Evolutionary conservation across 2,329 filamentous ascomycete species (phyloP), one percentile per base, ranked within the genome.

Genomic region (Aspergillus proliferans): DNA sequence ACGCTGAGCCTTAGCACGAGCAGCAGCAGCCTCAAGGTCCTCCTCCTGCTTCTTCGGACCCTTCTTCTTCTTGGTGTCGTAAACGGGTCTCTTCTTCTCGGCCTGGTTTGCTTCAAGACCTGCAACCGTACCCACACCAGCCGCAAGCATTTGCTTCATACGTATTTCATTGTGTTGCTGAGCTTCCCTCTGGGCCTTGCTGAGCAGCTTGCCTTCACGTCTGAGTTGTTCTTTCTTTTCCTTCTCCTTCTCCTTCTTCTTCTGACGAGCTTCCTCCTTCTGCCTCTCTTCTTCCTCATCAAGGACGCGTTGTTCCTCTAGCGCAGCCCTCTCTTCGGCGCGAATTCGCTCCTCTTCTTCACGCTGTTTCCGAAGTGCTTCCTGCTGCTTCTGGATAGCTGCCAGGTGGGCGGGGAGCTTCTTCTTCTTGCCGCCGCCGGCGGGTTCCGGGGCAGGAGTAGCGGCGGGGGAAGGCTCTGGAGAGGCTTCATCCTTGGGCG

Each of bases 51-150:
- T 82, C 66, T 80, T 81, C 48, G 83, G 77, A 48, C 81, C 85
- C 67, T 86, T 87, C 78, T 89, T 95, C 73, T 84, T 85, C 60
- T 81, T 84, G 65, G 79, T 83, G 52, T 94, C 87, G 54, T 86
- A 84, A 26, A 82, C 77, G 19, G 81, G 78, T 69, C 88, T 89
- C 76, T 89, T 91, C 77, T 91, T 92, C 58, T 85, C 80, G 2
- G 73, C 65, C 22, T 77, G 77, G 43, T 59, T 59, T 43, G 67
- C 67, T 51, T 70, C 61, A 51, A 73, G 59, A 58, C 75, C 71
- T 52, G 73, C 70, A 57, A 75, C 74, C 49, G 68, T 69, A 47
- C 59, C 62, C 14, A 63, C 70, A 58, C 74, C 74, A 34, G 74
- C 68, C 34, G 66, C 74, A 53, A 77, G 65, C 70, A 76, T 71